Conservation (phyloP, 2,329 filamentous ascomycete genomes). For the Aspergillus nomiae region DNA sequence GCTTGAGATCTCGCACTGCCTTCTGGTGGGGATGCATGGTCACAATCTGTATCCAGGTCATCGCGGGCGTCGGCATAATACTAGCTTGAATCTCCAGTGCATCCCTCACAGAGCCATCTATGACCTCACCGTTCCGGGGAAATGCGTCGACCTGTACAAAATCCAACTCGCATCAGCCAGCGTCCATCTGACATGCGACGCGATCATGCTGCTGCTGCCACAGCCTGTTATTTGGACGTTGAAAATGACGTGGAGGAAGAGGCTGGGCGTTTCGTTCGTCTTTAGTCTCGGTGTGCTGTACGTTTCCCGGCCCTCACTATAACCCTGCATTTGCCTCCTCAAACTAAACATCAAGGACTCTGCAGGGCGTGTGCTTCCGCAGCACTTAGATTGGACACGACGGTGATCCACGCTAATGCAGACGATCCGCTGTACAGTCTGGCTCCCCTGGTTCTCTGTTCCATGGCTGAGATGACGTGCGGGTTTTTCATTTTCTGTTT, state of each 20-base stretch:
- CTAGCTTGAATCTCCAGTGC: conserved; percentile 39
- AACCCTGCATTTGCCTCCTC: background rate
- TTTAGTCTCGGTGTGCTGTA: conserved; percentile 36
- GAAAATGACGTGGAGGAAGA: conserved; percentile 31
- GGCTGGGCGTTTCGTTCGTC: conserved; percentile 30
- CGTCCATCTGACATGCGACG: conserved; percentile 35
- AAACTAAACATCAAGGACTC: background rate
- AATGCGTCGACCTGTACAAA: conserved; percentile 30
- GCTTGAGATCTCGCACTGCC: conserved; percentile 22
- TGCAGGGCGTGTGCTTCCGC: conserved; percentile 44
- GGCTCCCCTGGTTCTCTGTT: conserved; percentile 46
- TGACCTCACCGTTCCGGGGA: conserved; percentile 31
- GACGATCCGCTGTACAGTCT: conserved; percentile 36
- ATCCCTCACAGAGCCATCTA: conserved; percentile 34
- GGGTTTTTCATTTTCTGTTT: conserved; percentile 47
- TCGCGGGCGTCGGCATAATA: conserved; percentile 29
- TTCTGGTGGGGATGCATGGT: conserved; percentile 40
- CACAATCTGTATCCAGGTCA: conserved; percentile 32
- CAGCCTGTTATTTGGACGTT: conserved; percentile 38
- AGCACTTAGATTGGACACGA: conserved; percentile 35
- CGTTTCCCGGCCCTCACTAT: conserved; percentile 7
- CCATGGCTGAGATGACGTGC: conserved; percentile 46
- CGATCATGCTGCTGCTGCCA: conserved; percentile 34
- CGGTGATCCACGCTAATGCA: conserved; percentile 7
- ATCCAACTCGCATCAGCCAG: conserved; percentile 30